These are phyloP conservation scores for Heritiera fomes DNA, from an alignment of 345 rosid genomes.

Conservation along the genomic window DNA sequence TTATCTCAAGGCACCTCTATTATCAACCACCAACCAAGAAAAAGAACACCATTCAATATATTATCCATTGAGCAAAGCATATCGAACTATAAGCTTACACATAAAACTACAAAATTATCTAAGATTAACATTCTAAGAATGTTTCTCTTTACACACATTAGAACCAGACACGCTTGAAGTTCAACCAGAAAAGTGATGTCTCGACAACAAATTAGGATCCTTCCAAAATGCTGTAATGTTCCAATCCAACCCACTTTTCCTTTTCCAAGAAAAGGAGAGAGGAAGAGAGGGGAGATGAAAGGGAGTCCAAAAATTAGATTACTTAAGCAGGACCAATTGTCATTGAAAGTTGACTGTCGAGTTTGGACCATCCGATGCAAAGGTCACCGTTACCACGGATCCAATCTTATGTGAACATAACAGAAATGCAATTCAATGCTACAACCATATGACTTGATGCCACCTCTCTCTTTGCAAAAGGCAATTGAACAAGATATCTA, in stretches of 20 bases:
- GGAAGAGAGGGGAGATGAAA: neutral
- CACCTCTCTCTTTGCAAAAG: neutral
- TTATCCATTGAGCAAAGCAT: neutral
- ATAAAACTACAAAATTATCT: neutral
- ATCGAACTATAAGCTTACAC: neutral
- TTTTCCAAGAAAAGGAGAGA: neutral
- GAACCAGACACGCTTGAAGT: neutral
- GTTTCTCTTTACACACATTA: neutral
- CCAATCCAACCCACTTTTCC: neutral
- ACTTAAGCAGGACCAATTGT: neutral
- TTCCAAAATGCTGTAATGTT: neutral
- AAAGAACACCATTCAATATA: neutral
- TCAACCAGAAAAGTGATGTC: neutral
- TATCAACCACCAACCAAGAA: constrained; percentile 24
- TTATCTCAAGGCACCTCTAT: constrained; percentile 36
- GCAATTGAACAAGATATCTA: neutral
- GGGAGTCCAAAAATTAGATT: neutral
- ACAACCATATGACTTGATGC: neutral
- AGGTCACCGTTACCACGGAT: neutral
- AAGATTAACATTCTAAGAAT: constrained; percentile 14
- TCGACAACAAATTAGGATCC: neutral
- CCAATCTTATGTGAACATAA: neutral
- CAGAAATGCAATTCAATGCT: neutral
- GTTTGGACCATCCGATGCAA: neutral
- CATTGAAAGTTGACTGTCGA: neutral